Evolutionary conservation across 1,139 yeast genomes (phyloP).

Genomic region (Suhomyces guaymorum): DNA sequence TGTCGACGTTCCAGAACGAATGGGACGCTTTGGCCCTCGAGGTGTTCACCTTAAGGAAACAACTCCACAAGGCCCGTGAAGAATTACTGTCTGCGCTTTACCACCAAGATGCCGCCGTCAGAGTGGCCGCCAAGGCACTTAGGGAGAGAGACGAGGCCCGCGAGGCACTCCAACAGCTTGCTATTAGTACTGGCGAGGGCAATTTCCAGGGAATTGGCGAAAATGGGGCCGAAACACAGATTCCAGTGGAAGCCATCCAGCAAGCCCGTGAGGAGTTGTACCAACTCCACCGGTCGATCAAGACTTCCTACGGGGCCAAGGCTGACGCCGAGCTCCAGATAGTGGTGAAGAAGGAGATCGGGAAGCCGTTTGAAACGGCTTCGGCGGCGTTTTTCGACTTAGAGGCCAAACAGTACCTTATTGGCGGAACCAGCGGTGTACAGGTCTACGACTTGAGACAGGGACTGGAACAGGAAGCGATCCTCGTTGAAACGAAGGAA

Average conservation of each 20-base stretch:
- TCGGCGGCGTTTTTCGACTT: conserved; percentile 16
- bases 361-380: conserved; percentile 18
- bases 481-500: conserved; percentile 1
- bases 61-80: conserved; percentile 62
- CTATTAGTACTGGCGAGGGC: conserved; percentile 23
- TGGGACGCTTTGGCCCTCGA: conserved; percentile 91
- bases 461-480: conserved; percentile 6
- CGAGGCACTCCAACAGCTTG: conserved; percentile 53
- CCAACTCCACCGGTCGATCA: conserved; percentile 44
- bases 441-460: conserved; percentile 8
- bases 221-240: no score
- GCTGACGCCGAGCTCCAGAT: conserved; percentile 19
- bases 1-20: conserved; percentile 77
- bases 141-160: conserved; percentile 75
- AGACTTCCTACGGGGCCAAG: conserved; percentile 32
- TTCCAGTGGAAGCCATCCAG: conserved; percentile 28
- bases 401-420: conserved; percentile 17
- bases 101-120: conserved; percentile 85
- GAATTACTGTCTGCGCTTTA: conserved; percentile 78
- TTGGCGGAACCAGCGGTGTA: conserved; percentile 13
- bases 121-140: conserved; percentile 76
- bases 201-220: background rate
- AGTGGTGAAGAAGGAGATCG: conserved; percentile 9
- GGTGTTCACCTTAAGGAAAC: conserved; percentile 72
- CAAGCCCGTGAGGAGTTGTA: conserved; percentile 42